phyloP scores from a whole-genome alignment of 225 moss, liverwort and hornwort genomes.

The Bryum argenteum region DNA sequence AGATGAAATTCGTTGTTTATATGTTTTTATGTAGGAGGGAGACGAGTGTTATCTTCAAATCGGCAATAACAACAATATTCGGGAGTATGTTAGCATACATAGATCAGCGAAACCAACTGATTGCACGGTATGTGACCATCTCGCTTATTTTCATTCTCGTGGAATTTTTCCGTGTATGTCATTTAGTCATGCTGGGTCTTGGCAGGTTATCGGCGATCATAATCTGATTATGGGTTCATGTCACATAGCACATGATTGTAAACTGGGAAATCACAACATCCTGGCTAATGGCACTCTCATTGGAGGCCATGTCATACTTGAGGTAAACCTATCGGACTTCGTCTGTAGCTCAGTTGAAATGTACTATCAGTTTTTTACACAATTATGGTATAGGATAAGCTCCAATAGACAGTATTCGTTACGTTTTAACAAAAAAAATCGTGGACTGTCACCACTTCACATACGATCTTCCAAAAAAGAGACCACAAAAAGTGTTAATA shows the following conservation, averaged over 20 bases:
- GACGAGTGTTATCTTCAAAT: slow-evolving; percentile 77
- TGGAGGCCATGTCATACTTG: slow-evolving; percentile 86
- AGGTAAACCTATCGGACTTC: slow-evolving; percentile 48
- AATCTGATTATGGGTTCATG: slow-evolving; percentile 93
- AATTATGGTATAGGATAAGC: no score
- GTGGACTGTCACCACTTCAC: no score
- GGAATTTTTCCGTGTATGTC: background rate
- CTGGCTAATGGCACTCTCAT: slow-evolving; percentile 93
- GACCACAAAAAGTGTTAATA: no score
- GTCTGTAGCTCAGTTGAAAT: slow-evolving; percentile 1
- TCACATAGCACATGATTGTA: slow-evolving; percentile 97
- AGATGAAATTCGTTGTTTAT: background rate
- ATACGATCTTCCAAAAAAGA: no score
- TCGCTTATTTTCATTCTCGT: background rate
- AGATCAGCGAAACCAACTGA: slow-evolving; percentile 89
- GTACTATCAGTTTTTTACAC: background rate
- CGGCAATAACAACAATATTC: slow-evolving; percentile 91
- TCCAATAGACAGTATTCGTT: no score
- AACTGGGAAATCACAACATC: slow-evolving; percentile 89
- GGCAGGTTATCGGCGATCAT: slow-evolving; percentile 81
- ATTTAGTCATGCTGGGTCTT: slow-evolving; percentile 9
- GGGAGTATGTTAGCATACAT: slow-evolving; percentile 88
- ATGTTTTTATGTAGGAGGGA: slow-evolving; percentile 65
- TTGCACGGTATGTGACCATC: slow-evolving; percentile 57
- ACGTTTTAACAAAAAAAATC: no score